Evolutionary conservation across 176 grass and related monocot species (phyloP), one percentile per base, ranked within the genome.

Genomic region (Cenchrus americanus): DNA sequence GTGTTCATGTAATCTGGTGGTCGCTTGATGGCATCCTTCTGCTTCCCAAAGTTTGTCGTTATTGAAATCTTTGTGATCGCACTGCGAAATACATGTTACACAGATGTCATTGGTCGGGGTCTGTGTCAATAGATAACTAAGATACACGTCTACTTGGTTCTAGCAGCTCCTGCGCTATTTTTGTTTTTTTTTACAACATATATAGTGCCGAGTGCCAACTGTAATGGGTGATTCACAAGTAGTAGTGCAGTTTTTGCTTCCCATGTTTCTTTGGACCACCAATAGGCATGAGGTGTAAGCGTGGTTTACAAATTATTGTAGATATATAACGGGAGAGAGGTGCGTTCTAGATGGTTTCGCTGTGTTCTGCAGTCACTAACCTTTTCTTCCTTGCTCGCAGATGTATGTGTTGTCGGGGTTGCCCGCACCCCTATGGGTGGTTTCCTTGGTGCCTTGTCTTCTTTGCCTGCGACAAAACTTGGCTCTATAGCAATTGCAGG

Each of bases 351-450:
- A 75, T 86, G 57, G 19, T 80, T 66, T 74, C 40, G 13, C 1
- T 3, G 14, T 66, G 48, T 87, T 30, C 41, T 75, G n/a, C 77
- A 8, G 14, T 47, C 2, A 17, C 69, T 80, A 70, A 80, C 14
- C 44, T 76, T 61, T 83, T 69, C 24, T 78, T 73, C 24, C 40
- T 66, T 74, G 15, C 68, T 66, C 51, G 60, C 87, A 98, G 92
- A 98, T 95, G 92, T 98, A 63, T 95, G 92, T 80, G 43, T 95
- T 74, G 90, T 98, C 48, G 92, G 95, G 3, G 87, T 91, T 65
- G 91, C 95, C 59, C 90, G 92, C 53, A 98, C 95, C 57, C 95
- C 95, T 26, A 93, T 98, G 82, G 95, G 95, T 62, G 83, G 88
- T 66, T 98, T 98, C 74, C 90, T 97, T 75, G 95, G 95, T 75